phyloP scores from a whole-genome alignment of 441 rosid species.

The Croton laevigatus region DNA sequence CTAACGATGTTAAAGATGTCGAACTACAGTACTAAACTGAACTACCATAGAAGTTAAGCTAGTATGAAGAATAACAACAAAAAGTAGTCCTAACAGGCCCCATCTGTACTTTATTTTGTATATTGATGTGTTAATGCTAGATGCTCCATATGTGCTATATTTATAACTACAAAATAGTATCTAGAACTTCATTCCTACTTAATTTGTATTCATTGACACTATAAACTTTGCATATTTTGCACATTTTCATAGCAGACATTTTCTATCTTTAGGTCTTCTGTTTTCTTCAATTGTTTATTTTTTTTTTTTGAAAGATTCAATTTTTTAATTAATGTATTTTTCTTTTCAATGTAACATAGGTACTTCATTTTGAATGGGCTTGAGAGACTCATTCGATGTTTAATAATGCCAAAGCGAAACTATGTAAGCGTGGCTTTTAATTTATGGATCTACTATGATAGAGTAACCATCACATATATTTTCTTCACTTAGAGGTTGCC shows the following conservation, averaged over 20 bases:
- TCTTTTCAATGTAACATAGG: slow-evolving; percentile 38
- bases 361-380: slow-evolving; percentile 91
- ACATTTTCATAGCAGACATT: neutral
- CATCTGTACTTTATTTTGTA: neutral
- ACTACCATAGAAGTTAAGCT: neutral
- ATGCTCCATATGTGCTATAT: neutral
- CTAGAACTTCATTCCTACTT: neutral
- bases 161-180: neutral
- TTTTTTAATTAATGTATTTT: neutral
- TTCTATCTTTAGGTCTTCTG: neutral
- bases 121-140: neutral
- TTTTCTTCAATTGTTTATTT: neutral
- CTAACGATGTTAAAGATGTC: neutral
- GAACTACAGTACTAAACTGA: neutral
- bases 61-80: neutral
- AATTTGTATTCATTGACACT: neutral
- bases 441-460: neutral
- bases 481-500: neutral
- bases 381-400: slow-evolving; percentile 83
- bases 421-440: slow-evolving; percentile 57
- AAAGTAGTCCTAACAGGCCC: neutral
- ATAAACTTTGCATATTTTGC: neutral
- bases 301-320: no score
- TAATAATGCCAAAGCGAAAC: slow-evolving; percentile 85
- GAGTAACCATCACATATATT: neutral